These are phyloP conservation scores for Lasiodiplodia sp. DNA, from an alignment of 2,329 filamentous ascomycete species.

Conservation along the genomic window DNA sequence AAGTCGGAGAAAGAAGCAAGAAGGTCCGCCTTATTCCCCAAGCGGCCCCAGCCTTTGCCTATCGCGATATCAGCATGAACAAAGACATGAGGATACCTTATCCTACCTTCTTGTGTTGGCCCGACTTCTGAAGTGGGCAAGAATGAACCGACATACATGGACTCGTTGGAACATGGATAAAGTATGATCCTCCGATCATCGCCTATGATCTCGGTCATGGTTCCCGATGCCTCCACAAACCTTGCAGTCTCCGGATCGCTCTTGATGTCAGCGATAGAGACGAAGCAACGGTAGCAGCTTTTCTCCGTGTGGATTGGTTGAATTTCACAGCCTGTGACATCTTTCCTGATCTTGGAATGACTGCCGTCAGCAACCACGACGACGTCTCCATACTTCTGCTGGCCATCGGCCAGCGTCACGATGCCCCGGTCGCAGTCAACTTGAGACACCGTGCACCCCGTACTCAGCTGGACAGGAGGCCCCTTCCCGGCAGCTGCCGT, in stretches of 20 bases:
- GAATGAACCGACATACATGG: slow-evolving; percentile 51
- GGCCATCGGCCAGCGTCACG: slow-evolving; percentile 56
- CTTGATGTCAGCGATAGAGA: slow-evolving; percentile 54
- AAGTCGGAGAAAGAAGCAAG: not conserved
- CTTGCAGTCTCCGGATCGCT: slow-evolving; percentile 49
- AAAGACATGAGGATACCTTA: not conserved
- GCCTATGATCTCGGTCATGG: slow-evolving; percentile 53
- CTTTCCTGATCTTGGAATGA: slow-evolving; percentile 40
- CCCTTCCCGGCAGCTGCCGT: slow-evolving; percentile 39
- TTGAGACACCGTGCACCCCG: slow-evolving; percentile 52
- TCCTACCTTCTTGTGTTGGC: not conserved
- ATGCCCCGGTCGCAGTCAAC: slow-evolving; percentile 52
- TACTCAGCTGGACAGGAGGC: slow-evolving; percentile 49
- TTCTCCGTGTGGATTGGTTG: slow-evolving; percentile 59
- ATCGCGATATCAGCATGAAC: not conserved
- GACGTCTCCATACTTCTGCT: slow-evolving; percentile 55
- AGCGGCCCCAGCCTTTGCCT: slow-evolving; percentile 36
- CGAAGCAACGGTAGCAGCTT: slow-evolving; percentile 64
- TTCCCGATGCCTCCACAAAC: slow-evolving; percentile 48
- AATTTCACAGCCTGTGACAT: slow-evolving; percentile 41
- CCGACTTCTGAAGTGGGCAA: slow-evolving; percentile 1
- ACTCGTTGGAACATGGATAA: slow-evolving; percentile 54
- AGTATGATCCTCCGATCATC: slow-evolving; percentile 55
- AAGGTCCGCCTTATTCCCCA: slow-evolving; percentile 43
- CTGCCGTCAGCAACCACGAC: slow-evolving; percentile 65